phyloP scores from a whole-genome alignment of 192 early-diverging fungal genomes.

The Oehlia diaphana region DNA sequence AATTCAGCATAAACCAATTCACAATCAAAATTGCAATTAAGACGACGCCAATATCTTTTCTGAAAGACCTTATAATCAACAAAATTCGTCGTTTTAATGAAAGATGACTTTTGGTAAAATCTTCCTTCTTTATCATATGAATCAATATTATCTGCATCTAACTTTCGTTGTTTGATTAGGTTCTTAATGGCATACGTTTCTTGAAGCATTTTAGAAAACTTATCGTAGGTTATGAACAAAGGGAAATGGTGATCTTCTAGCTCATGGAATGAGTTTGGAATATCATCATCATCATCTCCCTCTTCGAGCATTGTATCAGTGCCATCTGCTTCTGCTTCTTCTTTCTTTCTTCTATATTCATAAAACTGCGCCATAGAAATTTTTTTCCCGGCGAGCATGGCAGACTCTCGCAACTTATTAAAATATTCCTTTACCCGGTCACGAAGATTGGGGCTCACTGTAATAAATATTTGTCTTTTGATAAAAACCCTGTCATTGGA shows the following conservation, averaged over 20 bases:
- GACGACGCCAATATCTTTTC: constrained; percentile 11
- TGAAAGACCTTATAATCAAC: not conserved
- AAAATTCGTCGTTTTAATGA: not conserved
- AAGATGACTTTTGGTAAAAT: not conserved
- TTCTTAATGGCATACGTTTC: constrained; percentile 17
- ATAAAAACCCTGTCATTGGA: not conserved
- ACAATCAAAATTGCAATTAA: not conserved
- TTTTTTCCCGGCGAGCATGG: not conserved
- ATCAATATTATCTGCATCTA: not conserved
- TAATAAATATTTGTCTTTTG: constrained; percentile 30
- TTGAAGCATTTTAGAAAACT: constrained; percentile 19
- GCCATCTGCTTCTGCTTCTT: not conserved
- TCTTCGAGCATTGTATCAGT: constrained; percentile 16
- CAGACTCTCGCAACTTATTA: constrained; percentile 6
- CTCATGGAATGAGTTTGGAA: constrained; percentile 9
- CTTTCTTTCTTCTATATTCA: constrained; percentile 3
- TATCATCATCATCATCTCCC: not conserved
- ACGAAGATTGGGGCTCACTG: constrained; percentile 4
- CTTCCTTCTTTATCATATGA: constrained; percentile 1
- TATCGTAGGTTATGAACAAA: constrained; percentile 11
- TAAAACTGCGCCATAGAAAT: not conserved
- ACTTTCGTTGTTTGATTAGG: not conserved
- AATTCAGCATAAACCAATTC: constrained; percentile 6
- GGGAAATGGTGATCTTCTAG: constrained; percentile 17
- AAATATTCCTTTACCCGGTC: constrained; percentile 15